Evolutionary conservation across 805 yeast species (phyloP).

Genomic region (Jamesozyma jinghongensis): DNA sequence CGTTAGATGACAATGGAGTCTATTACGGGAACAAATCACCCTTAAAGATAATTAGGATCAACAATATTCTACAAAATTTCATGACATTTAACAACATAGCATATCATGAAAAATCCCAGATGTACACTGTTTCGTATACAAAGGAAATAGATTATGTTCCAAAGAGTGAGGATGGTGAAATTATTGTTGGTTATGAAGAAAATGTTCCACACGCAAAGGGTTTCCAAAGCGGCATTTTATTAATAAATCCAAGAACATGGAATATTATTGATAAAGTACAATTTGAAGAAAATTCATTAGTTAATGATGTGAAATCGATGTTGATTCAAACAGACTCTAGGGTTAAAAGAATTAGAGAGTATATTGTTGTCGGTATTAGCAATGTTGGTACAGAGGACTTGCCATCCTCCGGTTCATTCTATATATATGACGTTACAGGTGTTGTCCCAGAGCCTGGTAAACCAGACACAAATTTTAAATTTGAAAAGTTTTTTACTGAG

Average conservation of each 20-base stretch:
- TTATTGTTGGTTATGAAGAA: conserved; percentile 46
- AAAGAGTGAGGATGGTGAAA: conserved; percentile 62
- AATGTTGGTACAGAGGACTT: conserved; percentile 69
- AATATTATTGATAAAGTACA: conserved; percentile 60
- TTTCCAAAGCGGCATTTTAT: conserved; percentile 50
- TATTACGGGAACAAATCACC: conserved; percentile 58
- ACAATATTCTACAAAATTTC: conserved; percentile 28
- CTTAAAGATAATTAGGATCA: conserved; percentile 41
- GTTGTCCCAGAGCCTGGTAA: conserved; percentile 83
- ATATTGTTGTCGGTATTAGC: conserved; percentile 73
- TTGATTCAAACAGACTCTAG: conserved; percentile 32
- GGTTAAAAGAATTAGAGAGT: conserved; percentile 45
- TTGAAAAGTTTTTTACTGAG: conserved; percentile 66
- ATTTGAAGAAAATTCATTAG: conserved; percentile 57
- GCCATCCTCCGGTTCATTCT: conserved; percentile 69
- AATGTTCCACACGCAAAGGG: conserved; percentile 42
- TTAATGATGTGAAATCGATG: conserved; percentile 31
- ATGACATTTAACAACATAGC: conserved; percentile 53
- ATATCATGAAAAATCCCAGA: conserved; percentile 57
- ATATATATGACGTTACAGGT: conserved; percentile 63
- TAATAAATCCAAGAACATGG: conserved; percentile 73
- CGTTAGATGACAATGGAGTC: conserved; percentile 29
- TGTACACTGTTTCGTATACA: conserved; percentile 54
- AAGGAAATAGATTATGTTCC: conserved; percentile 52
- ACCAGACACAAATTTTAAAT: conserved; percentile 74